A percentile compares a stretch with the other conserved stretches of the same genome.
Conservation (phyloP, 768 basidiomycete species). For the Mycena sanguinolenta region DNA sequence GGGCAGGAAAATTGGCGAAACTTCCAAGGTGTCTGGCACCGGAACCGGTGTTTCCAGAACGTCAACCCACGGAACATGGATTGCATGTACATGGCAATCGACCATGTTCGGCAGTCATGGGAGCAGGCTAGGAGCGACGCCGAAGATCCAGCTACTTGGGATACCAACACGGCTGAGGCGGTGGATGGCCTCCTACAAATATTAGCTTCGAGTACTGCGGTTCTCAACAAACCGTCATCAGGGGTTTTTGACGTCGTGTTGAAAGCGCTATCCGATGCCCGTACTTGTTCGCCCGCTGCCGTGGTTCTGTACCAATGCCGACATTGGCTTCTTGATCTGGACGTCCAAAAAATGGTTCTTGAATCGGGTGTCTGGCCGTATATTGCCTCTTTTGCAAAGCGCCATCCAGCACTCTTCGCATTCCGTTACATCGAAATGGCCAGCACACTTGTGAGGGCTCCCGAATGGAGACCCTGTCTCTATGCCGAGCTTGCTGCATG, state of each 20-base stretch:
- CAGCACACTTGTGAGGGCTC: neutral
- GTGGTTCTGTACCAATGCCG: neutral
- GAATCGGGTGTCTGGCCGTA: neutral
- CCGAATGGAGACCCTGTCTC: neutral
- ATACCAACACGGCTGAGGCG: neutral
- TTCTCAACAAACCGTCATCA: neutral
- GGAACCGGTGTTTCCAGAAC: neutral
- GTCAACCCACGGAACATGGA: neutral
- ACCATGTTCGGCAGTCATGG: slow-evolving; percentile 1
- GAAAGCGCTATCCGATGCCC: neutral
- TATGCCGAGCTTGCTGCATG: neutral
- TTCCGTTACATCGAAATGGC: neutral
- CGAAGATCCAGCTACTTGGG: neutral
- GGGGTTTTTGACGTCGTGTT: neutral
- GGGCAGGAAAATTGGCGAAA: neutral
- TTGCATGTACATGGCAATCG: slow-evolving; percentile 6
- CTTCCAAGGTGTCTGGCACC: neutral
- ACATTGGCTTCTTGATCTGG: neutral
- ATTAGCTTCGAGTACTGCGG: neutral
- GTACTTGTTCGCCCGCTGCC: neutral
- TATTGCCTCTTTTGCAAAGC: neutral
- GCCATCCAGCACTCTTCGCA: neutral
- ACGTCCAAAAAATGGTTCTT: neutral
- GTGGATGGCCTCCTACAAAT: neutral
- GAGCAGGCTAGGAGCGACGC: no score